phyloP scores from a whole-genome alignment of 2,329 filamentous ascomycete genomes.

The Zasmidium angulare region DNA sequence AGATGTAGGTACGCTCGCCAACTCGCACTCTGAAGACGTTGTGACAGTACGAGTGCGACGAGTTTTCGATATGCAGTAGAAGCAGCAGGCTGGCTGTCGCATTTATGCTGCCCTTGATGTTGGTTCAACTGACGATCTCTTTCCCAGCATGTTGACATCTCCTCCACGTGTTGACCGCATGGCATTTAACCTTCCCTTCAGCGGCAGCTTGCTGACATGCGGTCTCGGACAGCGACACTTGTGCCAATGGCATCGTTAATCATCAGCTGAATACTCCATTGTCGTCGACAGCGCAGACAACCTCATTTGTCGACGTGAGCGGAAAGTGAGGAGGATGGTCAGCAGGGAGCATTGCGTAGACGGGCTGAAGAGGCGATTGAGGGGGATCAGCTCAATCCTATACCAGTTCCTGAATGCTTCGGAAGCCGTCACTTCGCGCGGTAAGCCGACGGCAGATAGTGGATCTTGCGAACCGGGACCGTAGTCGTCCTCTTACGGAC shows the following conservation, averaged over 20 bases:
- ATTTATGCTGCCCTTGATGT: too few species aligned
- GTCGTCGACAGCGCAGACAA: not conserved
- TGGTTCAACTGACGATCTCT: too few species aligned
- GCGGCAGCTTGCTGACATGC: not conserved
- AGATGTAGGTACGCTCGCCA: too few species aligned
- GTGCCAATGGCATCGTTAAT: not conserved
- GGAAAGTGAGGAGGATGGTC: not conserved
- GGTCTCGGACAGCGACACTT: not conserved
- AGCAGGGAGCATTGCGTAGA: not conserved
- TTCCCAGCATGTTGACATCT: not conserved
- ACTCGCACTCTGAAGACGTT: too few species aligned
- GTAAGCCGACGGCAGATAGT: not conserved
- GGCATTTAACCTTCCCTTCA: not conserved
- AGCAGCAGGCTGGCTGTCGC: too few species aligned
- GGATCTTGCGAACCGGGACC: too few species aligned
- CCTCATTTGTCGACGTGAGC: not conserved
- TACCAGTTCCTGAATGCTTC: not conserved
- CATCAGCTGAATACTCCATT: not conserved
- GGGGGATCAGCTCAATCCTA: not conserved
- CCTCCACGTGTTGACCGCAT: not conserved
- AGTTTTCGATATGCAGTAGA: too few species aligned
- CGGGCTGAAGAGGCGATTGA: not conserved
- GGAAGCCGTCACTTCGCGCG: not conserved
- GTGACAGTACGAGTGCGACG: too few species aligned
- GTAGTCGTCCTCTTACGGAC: too few species aligned